phyloP scores from a whole-genome alignment of 2,329 filamentous ascomycete genomes.

The Colletotrichum gigasporum region DNA sequence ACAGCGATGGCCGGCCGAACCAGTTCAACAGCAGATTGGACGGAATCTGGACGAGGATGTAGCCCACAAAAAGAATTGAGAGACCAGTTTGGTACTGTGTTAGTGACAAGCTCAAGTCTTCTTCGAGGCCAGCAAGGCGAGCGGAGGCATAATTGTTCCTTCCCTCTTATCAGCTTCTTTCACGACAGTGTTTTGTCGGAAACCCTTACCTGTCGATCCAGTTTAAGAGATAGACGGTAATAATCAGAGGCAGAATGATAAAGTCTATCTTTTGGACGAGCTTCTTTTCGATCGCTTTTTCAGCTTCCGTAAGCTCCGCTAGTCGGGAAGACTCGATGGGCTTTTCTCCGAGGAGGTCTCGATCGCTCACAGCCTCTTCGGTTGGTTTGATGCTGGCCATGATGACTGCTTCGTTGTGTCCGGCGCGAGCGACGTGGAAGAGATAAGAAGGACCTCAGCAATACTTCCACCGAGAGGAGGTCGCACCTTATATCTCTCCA shows the following conservation, averaged over 20 bases:
- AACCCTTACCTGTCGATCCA: conserved; percentile 8
- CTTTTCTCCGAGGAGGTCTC: conserved; percentile 4
- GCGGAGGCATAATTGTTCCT: conserved; percentile 17
- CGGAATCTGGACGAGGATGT: conserved; percentile 37
- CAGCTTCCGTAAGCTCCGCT: not conserved
- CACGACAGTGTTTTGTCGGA: not conserved
- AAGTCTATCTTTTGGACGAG: conserved; percentile 8
- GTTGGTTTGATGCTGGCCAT: not conserved
- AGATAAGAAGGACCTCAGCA: too few species aligned
- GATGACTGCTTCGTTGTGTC: too few species aligned
- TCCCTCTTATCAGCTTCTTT: too few species aligned
- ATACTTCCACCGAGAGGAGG: too few species aligned
- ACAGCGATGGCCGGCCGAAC: conserved; percentile 42
- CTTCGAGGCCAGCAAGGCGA: conserved; percentile 15
- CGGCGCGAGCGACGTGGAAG: not conserved
- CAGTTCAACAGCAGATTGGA: conserved; percentile 38
- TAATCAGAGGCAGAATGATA: conserved; percentile 14
- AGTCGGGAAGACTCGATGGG: not conserved
- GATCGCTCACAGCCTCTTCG: not conserved
- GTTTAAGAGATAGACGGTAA: conserved; percentile 13
- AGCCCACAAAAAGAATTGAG: conserved; percentile 40
- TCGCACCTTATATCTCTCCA: not conserved
- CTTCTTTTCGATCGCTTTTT: conserved; percentile 1
- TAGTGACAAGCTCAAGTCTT: conserved; percentile 41
- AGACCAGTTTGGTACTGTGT: conserved; percentile 37